phyloP scores from a whole-genome alignment of 805 yeast species.

The Priceomyces medius region DNA sequence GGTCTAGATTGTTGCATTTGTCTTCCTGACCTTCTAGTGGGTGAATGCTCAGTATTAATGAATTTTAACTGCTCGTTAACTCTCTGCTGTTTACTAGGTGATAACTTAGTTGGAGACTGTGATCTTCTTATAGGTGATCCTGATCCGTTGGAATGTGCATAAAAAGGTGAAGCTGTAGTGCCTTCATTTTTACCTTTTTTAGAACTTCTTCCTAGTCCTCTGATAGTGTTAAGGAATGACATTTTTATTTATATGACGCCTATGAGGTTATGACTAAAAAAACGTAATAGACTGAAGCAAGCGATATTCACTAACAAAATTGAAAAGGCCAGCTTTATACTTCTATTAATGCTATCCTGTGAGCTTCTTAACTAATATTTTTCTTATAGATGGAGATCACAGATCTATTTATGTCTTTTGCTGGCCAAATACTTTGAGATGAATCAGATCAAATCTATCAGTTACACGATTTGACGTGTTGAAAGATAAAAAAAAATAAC shows the following conservation, averaged over 20 bases:
- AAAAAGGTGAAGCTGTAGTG: conserved; percentile 23
- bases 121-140: conserved; percentile 36
- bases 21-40: conserved; percentile 16
- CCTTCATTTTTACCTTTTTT: conserved; percentile 44
- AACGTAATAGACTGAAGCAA: not conserved
- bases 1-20: conserved; percentile 8
- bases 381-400: too few species aligned
- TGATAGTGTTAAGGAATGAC: conserved; percentile 48
- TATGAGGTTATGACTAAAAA: too few species aligned
- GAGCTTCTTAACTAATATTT: not conserved
- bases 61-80: conserved; percentile 10
- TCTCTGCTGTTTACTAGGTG: conserved; percentile 37
- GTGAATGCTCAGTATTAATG: conserved; percentile 16
- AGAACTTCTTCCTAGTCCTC: conserved; percentile 48
- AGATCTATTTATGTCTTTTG: too few species aligned
- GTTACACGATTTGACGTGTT: not conserved
- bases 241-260: conserved; percentile 18
- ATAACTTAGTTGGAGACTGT: conserved; percentile 41
- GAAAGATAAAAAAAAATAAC: not conserved
- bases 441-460: not conserved
- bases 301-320: not conserved
- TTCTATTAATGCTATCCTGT: not conserved
- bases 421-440: not conserved
- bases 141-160: conserved; percentile 29
- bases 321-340: conserved; percentile 1